These are phyloP conservation scores for Candida tetrigidarum DNA, from an alignment of 1,139 yeast species.

Conservation along the genomic window DNA sequence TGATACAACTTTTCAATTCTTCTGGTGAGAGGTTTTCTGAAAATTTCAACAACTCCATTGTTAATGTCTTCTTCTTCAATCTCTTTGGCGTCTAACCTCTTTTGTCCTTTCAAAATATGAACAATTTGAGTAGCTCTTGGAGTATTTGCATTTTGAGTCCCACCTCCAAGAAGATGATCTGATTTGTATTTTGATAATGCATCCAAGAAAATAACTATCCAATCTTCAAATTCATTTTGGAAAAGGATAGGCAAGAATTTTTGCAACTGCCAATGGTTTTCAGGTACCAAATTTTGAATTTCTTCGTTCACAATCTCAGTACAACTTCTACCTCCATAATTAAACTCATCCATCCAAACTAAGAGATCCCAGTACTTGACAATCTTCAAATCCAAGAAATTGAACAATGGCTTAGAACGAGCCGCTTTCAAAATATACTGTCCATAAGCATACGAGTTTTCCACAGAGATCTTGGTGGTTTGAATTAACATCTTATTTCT, in stretches of 20 bases:
- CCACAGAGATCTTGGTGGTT: conserved; percentile 80
- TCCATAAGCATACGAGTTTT: conserved; percentile 92
- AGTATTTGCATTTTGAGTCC: conserved; percentile 40
- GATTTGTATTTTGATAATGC: conserved; percentile 63
- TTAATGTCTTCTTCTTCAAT: conserved; percentile 33
- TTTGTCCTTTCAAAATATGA: conserved; percentile 53
- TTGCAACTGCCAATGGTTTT: conserved; percentile 82
- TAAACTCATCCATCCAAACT: conserved; percentile 93
- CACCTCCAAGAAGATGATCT: conserved; percentile 37
- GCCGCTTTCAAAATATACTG: conserved; percentile 82
- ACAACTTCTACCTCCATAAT: conserved; percentile 85
- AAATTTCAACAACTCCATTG: conserved; percentile 49
- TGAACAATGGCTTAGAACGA: conserved; percentile 80
- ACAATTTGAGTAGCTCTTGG: conserved; percentile 71
- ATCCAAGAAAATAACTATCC: conserved; percentile 81
- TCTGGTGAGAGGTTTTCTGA: conserved; percentile 67
- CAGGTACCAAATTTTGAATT: conserved; percentile 58
- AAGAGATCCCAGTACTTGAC: conserved; percentile 87
- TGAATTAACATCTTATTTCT: conserved; percentile 74
- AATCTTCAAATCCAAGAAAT: conserved; percentile 76
- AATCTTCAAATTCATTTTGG: conserved; percentile 84
- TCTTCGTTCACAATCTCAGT: conserved; percentile 58
- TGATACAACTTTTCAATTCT: conserved; percentile 68
- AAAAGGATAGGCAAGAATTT: conserved; percentile 74
- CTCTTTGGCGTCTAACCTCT: conserved; percentile 35